Percentiles rank a stretch among this genome's conserved stretches.
Evolutionary conservation across 192 early-diverging fungal genomes (phyloP).

Genomic region (Obelidium mucronatum): DNA sequence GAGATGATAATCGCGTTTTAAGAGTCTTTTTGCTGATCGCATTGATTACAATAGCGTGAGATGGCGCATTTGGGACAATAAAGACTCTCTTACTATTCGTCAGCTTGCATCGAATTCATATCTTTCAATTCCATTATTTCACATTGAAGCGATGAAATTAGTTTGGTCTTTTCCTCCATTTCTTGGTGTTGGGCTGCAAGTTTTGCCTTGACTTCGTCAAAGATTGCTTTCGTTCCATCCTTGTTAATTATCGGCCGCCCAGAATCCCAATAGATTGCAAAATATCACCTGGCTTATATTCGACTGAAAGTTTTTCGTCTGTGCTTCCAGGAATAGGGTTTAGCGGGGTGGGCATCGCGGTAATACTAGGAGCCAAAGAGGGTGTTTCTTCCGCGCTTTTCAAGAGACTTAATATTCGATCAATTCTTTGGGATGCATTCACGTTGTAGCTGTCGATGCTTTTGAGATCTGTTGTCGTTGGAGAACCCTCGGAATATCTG

Average conservation of each 20-base stretch:
- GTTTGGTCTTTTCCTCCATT: slow-evolving; percentile 55
- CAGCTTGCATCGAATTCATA: slow-evolving; percentile 40
- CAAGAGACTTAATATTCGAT: slow-evolving; percentile 58
- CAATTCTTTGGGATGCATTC: slow-evolving; percentile 45
- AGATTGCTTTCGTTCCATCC: slow-evolving; percentile 41
- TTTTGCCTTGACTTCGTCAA: slow-evolving; percentile 66
- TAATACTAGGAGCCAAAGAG: too few species aligned
- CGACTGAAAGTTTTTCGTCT: neutral
- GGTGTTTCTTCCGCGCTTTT: slow-evolving; percentile 52
- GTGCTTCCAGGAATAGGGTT: too few species aligned
- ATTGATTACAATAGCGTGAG: neutral
- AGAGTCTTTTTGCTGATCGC: slow-evolving; percentile 53
- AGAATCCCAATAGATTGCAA: neutral
- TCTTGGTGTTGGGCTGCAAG: slow-evolving; percentile 62
- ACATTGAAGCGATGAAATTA: slow-evolving; percentile 47
- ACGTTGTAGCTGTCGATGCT: slow-evolving; percentile 16
- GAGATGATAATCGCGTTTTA: slow-evolving; percentile 63
- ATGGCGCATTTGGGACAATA: neutral
- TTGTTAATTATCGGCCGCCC: too few species aligned
- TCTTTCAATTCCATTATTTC: slow-evolving; percentile 54
- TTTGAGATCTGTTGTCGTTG: neutral
- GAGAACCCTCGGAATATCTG: neutral
- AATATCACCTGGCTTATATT: slow-evolving; percentile 18
- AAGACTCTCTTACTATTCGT: slow-evolving; percentile 41
- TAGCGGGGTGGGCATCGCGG: neutral